Base-by-base conservation (phyloP, 2,329 filamentous ascomycete genomes). In the Nakataea oryzae region DNA sequence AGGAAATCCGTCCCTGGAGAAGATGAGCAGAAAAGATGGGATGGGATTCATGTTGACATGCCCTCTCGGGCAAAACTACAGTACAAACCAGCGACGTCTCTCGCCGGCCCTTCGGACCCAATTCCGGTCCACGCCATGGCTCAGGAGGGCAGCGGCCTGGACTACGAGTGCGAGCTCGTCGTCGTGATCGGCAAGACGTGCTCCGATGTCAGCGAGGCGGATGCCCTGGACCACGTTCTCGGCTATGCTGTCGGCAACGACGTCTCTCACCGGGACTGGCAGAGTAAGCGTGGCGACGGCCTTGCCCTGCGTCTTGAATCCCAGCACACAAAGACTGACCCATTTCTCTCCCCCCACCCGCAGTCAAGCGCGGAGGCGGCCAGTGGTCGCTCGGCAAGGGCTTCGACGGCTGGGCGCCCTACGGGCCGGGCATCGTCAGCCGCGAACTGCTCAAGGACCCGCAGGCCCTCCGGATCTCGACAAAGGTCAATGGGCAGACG, bases 91-190 rank as follows among this genome's bases (percentile, higher is more conserved):
- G 71, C 79, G 8, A 89, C 88, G 2, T 77, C 88, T 0, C 78
- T 91, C 28, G 72, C 81, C 0, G 88, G 87, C 2, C 88, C 88
- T 0, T 77, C 73, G 2, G 86, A 89, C 67, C 77, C 85, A 1
- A 87, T 91, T 61, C 87, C 87, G 2, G 78, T 93, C 47, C 83
- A 85, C 27, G 69, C 74, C 2, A 75, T 89, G 64, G 88, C 87
- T 0, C 89, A 91, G 73, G 79, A 86, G 64, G 79, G 78, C 58
- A 76, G 77, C n/a, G 86, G 86, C 0, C 75, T 91, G 24, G 90
- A 93, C 74, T 93, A 93, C 73, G 90, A 93, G 74, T 90, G 88
- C 71, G 90, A 93, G 75, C 80, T 93, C 8, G 87, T 91, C 17
- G 79, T 85, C 50, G 78, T 93, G 11, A 90, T 93, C 65, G 87